Evolutionary conservation across 192 early-diverging fungal genomes (phyloP).

Genomic region (Geranomyces variabilis): DNA sequence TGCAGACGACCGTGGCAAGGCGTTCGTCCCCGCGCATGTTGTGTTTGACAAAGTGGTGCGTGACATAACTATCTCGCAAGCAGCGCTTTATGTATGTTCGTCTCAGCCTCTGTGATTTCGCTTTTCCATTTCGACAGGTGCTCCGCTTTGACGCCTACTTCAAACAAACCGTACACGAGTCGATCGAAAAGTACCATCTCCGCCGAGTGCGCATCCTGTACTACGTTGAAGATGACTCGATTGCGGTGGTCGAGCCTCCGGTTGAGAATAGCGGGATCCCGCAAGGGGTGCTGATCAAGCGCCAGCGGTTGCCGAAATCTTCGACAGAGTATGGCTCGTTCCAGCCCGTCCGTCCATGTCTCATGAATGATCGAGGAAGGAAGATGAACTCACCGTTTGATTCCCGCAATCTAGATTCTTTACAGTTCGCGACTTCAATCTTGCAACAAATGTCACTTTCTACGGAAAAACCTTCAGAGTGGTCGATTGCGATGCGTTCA

Average conservation of each 20-base stretch:
- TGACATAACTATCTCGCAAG: neutral
- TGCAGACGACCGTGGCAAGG: conserved; percentile 1
- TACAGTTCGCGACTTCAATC: conserved; percentile 57
- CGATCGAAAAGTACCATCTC: conserved; percentile 63
- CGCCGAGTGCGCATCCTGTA: conserved; percentile 61
- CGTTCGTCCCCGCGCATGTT: conserved; percentile 62
- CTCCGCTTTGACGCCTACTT: conserved; percentile 67
- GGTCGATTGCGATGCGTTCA: conserved; percentile 64
- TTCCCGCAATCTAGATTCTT: conserved; percentile 28
- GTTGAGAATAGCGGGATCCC: conserved; percentile 65
- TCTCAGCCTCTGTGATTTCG: neutral
- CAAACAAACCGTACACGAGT: conserved; percentile 67
- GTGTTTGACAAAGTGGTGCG: conserved; percentile 67
- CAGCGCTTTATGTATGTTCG: too few relatives aligned
- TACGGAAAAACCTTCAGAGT: conserved; percentile 68
- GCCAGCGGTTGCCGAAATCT: conserved; percentile 61
- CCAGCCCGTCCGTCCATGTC: too few relatives aligned
- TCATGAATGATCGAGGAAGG: too few relatives aligned
- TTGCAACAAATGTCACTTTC: conserved; percentile 60
- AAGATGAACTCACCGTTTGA: too few relatives aligned
- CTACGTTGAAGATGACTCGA: conserved; percentile 68
- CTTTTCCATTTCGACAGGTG: conserved; percentile 44
- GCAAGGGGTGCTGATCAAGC: conserved; percentile 67
- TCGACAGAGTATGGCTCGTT: conserved; percentile 48
- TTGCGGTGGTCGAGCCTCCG: conserved; percentile 66